These are phyloP conservation scores for Arthrobotrys pseudoclavata DNA, from an alignment of 2,329 filamentous ascomycete genomes.

Conservation along the genomic window DNA sequence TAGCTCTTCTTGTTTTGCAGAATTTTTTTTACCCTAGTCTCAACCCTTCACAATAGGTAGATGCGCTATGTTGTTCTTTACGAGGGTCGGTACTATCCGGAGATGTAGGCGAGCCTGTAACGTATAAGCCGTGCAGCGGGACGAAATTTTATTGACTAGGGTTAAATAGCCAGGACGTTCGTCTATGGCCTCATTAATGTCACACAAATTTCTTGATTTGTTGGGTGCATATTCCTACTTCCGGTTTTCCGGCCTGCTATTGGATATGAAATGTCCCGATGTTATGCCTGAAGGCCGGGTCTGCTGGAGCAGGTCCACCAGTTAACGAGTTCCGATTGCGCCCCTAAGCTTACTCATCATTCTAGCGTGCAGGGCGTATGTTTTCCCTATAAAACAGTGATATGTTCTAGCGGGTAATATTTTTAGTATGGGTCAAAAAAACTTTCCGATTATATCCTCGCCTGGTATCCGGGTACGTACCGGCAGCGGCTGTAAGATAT, in stretches of 20 bases:
- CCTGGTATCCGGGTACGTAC: constrained; percentile 42
- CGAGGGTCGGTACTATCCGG: constrained; percentile 21
- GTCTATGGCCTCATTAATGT: constrained; percentile 7
- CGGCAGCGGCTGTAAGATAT: constrained; percentile 23
- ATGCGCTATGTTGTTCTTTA: constrained; percentile 1
- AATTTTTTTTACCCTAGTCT: constrained; percentile 5
- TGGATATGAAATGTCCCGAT: constrained; percentile 4
- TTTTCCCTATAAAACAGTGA: constrained; percentile 40
- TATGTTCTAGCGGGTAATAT: constrained; percentile 28
- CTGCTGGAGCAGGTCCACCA: constrained; percentile 27
- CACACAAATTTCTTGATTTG: constrained; percentile 29
- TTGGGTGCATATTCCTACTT: not conserved
- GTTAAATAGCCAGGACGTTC: not conserved
- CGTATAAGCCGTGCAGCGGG: constrained; percentile 8
- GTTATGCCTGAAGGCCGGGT: constrained; percentile 15
- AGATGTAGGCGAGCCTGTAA: constrained; percentile 9
- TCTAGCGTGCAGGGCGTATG: constrained; percentile 36
- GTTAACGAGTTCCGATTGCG: constrained; percentile 57
- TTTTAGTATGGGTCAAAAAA: constrained; percentile 34
- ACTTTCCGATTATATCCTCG: constrained; percentile 28
- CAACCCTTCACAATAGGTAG: not conserved
- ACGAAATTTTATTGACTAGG: constrained; percentile 14
- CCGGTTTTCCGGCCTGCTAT: constrained; percentile 5
- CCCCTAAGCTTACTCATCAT: constrained; percentile 32
- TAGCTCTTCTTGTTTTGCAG: not conserved